These are phyloP conservation scores for Malassezia sympodialis DNA, from an alignment of 1,284 basidiomycete genomes.

Conservation along the genomic window DNA sequence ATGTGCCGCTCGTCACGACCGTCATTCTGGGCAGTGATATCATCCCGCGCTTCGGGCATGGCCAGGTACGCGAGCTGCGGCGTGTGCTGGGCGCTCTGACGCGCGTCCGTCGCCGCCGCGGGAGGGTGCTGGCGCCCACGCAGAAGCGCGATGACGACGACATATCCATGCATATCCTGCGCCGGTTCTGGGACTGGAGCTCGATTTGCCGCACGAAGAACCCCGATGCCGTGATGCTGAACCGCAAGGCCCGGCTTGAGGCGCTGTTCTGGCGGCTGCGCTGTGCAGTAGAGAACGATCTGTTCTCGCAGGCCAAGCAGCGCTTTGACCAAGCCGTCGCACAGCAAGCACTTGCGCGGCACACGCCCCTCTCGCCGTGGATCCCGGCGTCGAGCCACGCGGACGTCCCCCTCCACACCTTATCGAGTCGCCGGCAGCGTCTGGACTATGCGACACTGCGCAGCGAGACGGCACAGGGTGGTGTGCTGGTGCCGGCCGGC, in stretches of 20 bases:
- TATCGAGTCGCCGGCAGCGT: constrained; percentile 31
- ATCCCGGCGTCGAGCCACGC: constrained; percentile 26
- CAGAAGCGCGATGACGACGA: constrained; percentile 10
- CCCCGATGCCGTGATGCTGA: constrained; percentile 34
- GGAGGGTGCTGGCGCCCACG: constrained; percentile 12
- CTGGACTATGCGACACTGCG: constrained; percentile 35
- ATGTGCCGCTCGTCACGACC: constrained; percentile 35
- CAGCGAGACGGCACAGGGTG: constrained; percentile 34
- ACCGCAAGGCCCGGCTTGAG: constrained; percentile 34
- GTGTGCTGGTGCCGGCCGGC: constrained; percentile 38
- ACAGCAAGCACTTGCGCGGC: neutral
- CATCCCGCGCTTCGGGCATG: constrained; percentile 42
- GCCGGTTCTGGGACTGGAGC: constrained; percentile 40
- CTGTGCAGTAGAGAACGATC: constrained; percentile 41
- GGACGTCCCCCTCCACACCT: constrained; percentile 31
- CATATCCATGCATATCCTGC: constrained; percentile 33
- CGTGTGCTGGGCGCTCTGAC: constrained; percentile 41
- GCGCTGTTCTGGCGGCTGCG: constrained; percentile 39
- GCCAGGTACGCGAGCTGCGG: constrained; percentile 43
- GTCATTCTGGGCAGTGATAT: constrained; percentile 40
- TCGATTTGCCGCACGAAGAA: constrained; percentile 22
- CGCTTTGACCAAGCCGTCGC: constrained; percentile 21
- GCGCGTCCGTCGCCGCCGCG: constrained; percentile 36
- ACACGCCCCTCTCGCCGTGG: constrained; percentile 35
- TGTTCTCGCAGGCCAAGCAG: constrained; percentile 37